Evolutionary conservation across 2,329 filamentous ascomycete genomes (phyloP), one percentile per base, ranked within the genome.

Genomic region (Pseudogymnoascus sp.): DNA sequence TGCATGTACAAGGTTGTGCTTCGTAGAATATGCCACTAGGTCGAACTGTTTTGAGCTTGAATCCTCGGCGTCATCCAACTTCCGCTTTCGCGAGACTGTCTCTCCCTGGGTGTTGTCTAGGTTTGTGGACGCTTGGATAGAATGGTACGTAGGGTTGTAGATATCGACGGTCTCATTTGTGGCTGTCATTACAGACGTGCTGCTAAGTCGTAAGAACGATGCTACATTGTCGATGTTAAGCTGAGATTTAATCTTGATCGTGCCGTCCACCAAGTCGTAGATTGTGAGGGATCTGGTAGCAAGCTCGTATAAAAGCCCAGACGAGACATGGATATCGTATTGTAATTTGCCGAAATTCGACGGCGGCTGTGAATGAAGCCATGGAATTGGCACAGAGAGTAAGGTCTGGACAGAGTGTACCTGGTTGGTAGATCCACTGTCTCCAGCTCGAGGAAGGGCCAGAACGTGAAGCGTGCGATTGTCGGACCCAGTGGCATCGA

Each of bases 111-210:
- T 61, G 16, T 50, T 59, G 6, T 66, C 65, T 11, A 81, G 65
- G 4, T 75, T 67, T 14, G 79, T 66, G 6, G 76, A 74, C 1
- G 77, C 77, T 65, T 82, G 75, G 3, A 79, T 66, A 5, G 82
- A 81, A 61, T 77, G 82, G 72, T 86, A 92, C 64, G 87, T 84
- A 35, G 88, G 84, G 73, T 91, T 91, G 72, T 88, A 89, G 12
- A 90, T 78, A 43, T 78, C 80, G 41, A 89, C 81, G 0, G 80
- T 78, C 8, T 79, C 75, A 0, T 79, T 69, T 0, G 85, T 86
- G n/a, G 84, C 79, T 1, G 84, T 81, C 50, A 93, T 78, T 1
- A 90, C 74, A 4, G 88, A 84, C 6, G 88, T 85, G 63, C 82
- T 83, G 6, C 88, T 89, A 0, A 92, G 76, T 6, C 87, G 82